phyloP scores from a whole-genome alignment of 2,329 filamentous ascomycete genomes.

The Diaporthe aspalathi region DNA sequence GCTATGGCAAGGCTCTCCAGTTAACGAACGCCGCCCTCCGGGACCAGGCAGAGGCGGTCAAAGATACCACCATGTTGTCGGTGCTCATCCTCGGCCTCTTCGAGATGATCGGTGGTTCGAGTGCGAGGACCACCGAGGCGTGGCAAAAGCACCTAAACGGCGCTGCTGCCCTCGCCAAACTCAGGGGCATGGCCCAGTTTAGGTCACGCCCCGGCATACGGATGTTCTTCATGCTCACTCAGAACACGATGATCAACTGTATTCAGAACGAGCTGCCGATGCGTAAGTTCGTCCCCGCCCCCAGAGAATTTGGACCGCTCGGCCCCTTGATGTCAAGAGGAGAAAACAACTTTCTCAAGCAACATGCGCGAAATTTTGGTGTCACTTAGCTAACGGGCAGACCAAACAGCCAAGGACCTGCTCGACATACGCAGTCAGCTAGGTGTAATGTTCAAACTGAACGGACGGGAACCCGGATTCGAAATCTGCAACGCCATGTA shows the following conservation, averaged over 20 bases:
- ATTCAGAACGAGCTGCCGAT: slow-evolving; percentile 61
- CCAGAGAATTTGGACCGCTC: neutral
- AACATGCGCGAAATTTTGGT: neutral
- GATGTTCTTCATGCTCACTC: slow-evolving; percentile 66
- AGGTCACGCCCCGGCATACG: slow-evolving; percentile 56
- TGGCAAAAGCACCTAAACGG: slow-evolving; percentile 67
- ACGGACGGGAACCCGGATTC: slow-evolving; percentile 54
- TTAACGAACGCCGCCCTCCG: slow-evolving; percentile 62
- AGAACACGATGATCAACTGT: slow-evolving; percentile 63
- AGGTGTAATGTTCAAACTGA: slow-evolving; percentile 46
- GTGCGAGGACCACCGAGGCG: slow-evolving; percentile 57
- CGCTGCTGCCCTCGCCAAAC: slow-evolving; percentile 60
- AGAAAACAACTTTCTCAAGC: too few species aligned
- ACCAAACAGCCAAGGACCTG: slow-evolving; percentile 52
- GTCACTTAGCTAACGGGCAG: neutral
- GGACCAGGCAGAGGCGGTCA: slow-evolving; percentile 55
- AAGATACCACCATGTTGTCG: slow-evolving; percentile 64
- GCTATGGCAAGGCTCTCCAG: slow-evolving; percentile 63
- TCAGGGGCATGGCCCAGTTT: slow-evolving; percentile 62
- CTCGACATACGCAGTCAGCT: slow-evolving; percentile 59
- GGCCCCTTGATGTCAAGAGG: neutral
- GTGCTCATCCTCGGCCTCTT: slow-evolving; percentile 66
- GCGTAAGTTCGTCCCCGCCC: slow-evolving; percentile 43
- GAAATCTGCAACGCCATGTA: slow-evolving; percentile 58
- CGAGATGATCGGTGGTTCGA: slow-evolving; percentile 61